Percentiles rank a stretch among this genome's conserved stretches.
Conservation (phyloP, 2,329 filamentous ascomycete species). For the Botrytis aclada region DNA sequence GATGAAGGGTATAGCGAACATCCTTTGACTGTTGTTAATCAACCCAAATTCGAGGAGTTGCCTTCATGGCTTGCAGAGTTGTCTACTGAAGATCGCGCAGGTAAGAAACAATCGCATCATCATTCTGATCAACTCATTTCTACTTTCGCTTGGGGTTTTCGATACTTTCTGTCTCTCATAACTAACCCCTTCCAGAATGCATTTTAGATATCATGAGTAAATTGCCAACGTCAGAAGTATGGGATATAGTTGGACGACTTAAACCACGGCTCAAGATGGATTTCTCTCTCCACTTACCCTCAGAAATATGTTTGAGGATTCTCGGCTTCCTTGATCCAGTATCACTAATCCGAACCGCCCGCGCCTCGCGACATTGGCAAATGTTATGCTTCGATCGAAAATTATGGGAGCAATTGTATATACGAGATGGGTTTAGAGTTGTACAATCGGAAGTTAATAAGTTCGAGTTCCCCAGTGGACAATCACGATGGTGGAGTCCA, state of each 20-base stretch:
- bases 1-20: slow-evolving; percentile 40
- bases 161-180: background rate
- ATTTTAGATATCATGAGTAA: slow-evolving; percentile 75
- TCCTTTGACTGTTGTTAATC: slow-evolving; percentile 31
- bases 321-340: slow-evolving; percentile 80
- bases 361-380: slow-evolving; percentile 79
- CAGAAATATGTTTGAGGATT: slow-evolving; percentile 87
- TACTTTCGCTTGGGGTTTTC: background rate
- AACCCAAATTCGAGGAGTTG: slow-evolving; percentile 20
- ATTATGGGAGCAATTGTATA: slow-evolving; percentile 82
- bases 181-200: slow-evolving; percentile 56
- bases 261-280: slow-evolving; percentile 88
- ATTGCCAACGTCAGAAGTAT: slow-evolving; percentile 75
- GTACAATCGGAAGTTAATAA: slow-evolving; percentile 61
- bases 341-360: slow-evolving; percentile 75
- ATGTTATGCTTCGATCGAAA: slow-evolving; percentile 75
- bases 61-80: slow-evolving; percentile 31
- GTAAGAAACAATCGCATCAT: slow-evolving; percentile 23
- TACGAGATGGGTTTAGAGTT: slow-evolving; percentile 80
- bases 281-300: slow-evolving; percentile 79
- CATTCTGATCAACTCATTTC: background rate
- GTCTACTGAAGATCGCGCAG: slow-evolving; percentile 32
- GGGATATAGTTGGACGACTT: slow-evolving; percentile 74
- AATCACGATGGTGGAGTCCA: slow-evolving; percentile 8
- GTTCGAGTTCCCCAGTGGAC: slow-evolving; percentile 53